phyloP scores from a whole-genome alignment of 371 early-diverging fungal species.

The Mortierella sp. region DNA sequence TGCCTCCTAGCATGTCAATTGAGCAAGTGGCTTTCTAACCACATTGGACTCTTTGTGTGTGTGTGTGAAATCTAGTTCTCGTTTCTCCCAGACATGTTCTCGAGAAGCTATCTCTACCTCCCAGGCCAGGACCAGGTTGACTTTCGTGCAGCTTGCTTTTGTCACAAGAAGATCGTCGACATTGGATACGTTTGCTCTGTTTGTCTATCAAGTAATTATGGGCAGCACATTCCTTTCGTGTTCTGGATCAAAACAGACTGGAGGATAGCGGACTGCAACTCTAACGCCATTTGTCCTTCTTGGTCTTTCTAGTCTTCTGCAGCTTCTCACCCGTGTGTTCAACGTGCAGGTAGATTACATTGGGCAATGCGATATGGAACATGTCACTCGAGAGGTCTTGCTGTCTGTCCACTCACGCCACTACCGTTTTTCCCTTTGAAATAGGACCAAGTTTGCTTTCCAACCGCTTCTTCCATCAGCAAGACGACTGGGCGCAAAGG shows the following conservation, averaged over 20 bases:
- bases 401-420: background rate
- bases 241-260: too few species aligned
- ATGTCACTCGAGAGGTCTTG: background rate
- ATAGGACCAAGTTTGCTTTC: conserved; percentile 77
- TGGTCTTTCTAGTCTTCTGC: conserved; percentile 71
- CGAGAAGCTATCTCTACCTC: conserved; percentile 74
- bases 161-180: conserved; percentile 92
- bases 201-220: conserved; percentile 88
- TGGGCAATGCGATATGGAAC: too few species aligned
- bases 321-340: conserved; percentile 77
- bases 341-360: conserved; percentile 71
- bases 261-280: too few species aligned
- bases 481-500: conserved; percentile 26
- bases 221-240: too few species aligned
- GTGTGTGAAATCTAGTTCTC: conserved; percentile 63
- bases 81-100: conserved; percentile 84
- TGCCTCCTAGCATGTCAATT: too few species aligned
- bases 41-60: background rate
- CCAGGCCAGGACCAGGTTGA: conserved; percentile 89
- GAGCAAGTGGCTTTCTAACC: too few species aligned
- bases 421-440: background rate
- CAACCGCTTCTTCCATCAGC: conserved; percentile 57
- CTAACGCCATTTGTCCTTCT: too few species aligned
- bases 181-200: conserved; percentile 96
- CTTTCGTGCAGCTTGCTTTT: conserved; percentile 96